Evolutionary conservation across 805 yeast species (phyloP), one percentile per base, ranked within the genome.

Genomic region (Torulaspora gathmanii): DNA sequence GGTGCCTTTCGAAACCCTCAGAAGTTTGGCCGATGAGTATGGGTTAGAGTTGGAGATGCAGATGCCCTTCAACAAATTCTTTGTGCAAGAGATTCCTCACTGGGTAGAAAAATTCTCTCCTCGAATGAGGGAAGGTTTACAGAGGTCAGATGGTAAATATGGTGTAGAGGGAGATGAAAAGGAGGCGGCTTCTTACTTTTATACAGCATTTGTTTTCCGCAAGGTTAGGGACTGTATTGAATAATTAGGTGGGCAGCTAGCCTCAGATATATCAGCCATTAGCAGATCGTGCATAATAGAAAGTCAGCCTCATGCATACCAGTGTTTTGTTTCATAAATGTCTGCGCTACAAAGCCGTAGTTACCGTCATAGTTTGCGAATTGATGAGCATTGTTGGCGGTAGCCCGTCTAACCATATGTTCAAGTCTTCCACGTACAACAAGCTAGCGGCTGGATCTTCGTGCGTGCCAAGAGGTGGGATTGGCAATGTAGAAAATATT

Each of bases 301-400:
- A n/a, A n/a, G n/a, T n/a, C 19, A 26, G 22, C 11, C n/a, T 26
- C 16, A 36, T 28, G 44, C 45, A 49, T 41, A 47, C 35, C 25
- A 27, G 44, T 23, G 33, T n/a, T 39, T 36, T 22, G 41, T 10
- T 22, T 27, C 17, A n/a, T 22, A 27, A 27, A 11, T 29, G 28
- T 26, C 17, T 10, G 34, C 34, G 5, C 54, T 68, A 90, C 50
- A 91, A 70, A 27, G 95, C 93, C 5, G 97, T 90, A 0, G 99
- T 91, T 2, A 91, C 99, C 0, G 99, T 93, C 73, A 93, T 89
- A 0, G 95, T 84, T 68, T 88, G 95, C 0, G 97, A 87, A 59
- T 93, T 91, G 44, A 93, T 74, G 50, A 93, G 65, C 61, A 93
- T 61, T 1, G 80, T 74, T 0, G 98, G 96, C 0, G 96, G 96